Conservation (phyloP, 2,329 filamentous ascomycete genomes). For the Fusarium nisikadoi region DNA sequence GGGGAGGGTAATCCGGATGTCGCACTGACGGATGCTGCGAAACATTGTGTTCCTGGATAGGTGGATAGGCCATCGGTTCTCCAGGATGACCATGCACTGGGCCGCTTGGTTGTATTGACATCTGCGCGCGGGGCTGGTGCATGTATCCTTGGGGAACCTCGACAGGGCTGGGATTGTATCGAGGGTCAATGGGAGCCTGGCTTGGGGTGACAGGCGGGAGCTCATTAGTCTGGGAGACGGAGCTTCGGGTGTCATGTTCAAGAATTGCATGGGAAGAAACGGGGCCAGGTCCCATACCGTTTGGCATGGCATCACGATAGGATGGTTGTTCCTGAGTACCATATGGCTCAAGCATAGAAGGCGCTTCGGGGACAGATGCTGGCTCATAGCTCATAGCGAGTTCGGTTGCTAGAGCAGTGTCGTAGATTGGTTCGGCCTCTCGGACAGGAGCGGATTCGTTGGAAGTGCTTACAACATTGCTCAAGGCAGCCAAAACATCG, state of each 20-base stretch:
- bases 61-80: conserved; percentile 41
- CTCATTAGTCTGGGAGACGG: conserved; percentile 41
- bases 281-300: conserved; percentile 6
- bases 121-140: conserved; percentile 41
- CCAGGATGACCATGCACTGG: conserved; percentile 39
- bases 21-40: conserved; percentile 42
- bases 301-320: conserved; percentile 19
- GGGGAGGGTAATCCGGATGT: conserved; percentile 45
- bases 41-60: conserved; percentile 42
- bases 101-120: conserved; percentile 39
- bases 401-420: background rate
- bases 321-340: conserved; percentile 15
- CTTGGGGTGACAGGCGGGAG: conserved; percentile 31
- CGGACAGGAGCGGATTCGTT: conserved; percentile 28
- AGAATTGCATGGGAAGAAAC: conserved; percentile 14
- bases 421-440: conserved; percentile 7
- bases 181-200: conserved; percentile 40
- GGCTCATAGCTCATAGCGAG: conserved; percentile 17
- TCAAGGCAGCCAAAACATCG: conserved; percentile 50
- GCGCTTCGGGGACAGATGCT: conserved; percentile 12
- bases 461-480: conserved; percentile 46
- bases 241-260: conserved; percentile 37
- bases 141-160: conserved; percentile 43
- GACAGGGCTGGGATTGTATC: conserved; percentile 34
- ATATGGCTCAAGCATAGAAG: conserved; percentile 12